These are phyloP conservation scores for Lactuca sativa DNA, from an alignment of 129 eudicot genomes.

Conservation along the genomic window DNA sequence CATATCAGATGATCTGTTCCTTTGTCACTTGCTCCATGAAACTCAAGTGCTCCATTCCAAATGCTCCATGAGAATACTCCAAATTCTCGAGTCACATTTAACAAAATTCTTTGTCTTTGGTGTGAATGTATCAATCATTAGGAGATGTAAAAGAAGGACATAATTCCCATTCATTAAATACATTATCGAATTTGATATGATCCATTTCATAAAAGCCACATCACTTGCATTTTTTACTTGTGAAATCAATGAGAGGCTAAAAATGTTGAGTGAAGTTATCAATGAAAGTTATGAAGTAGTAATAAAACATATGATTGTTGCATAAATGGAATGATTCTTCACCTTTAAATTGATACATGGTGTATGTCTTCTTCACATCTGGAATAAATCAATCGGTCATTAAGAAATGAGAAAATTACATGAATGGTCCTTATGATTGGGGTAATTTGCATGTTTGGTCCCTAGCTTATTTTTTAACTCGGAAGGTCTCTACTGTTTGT, in stretches of 20 bases:
- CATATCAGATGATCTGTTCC: too few relatives aligned
- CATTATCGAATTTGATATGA: constrained; percentile 48
- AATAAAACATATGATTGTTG: background rate
- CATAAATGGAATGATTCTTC: constrained; percentile 97
- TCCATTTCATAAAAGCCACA: constrained; percentile 82
- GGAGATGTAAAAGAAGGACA: constrained; percentile 66
- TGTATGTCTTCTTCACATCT: constrained; percentile 66
- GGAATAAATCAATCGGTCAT: constrained; percentile 33
- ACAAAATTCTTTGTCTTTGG: constrained; percentile 51
- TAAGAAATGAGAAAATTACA: too few relatives aligned
- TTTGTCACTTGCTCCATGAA: too few relatives aligned
- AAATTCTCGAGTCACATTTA: too few relatives aligned
- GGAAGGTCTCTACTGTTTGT: too few relatives aligned
- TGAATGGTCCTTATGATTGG: too few relatives aligned
- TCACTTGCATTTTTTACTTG: constrained; percentile 75
- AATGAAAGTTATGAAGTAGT: background rate
- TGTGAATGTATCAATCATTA: constrained; percentile 56
- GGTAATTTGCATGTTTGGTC: too few relatives aligned
- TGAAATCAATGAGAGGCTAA: constrained; percentile 76
- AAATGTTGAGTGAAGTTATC: constrained; percentile 19
- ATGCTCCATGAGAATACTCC: too few relatives aligned
- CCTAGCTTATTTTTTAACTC: too few relatives aligned
- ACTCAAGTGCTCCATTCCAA: too few relatives aligned
- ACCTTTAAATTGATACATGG: constrained; percentile 55
- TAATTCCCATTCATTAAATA: constrained; percentile 94